Conservation (phyloP, 768 basidiomycete genomes). For the Agrocybe praecox region DNA sequence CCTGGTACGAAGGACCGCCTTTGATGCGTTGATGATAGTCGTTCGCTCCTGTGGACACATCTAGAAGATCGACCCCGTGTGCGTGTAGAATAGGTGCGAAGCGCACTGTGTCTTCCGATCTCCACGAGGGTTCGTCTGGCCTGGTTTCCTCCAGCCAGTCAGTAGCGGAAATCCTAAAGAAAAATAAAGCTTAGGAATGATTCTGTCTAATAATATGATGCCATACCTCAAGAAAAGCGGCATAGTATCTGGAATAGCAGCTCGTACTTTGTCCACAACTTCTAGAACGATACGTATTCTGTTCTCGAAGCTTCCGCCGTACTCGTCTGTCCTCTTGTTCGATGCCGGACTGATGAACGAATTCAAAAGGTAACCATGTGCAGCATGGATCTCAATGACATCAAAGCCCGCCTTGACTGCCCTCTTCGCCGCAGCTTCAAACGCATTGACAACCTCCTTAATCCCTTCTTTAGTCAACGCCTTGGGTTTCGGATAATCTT, state of each 20-base stretch:
- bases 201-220: no score
- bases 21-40: constrained; percentile 41
- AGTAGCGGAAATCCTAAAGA: constrained; percentile 61
- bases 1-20: constrained; percentile 48
- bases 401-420: constrained; percentile 64
- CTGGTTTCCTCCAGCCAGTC: constrained; percentile 70
- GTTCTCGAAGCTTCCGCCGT: constrained; percentile 75
- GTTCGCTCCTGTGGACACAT: constrained; percentile 70
- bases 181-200: neutral
- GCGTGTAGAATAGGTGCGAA: constrained; percentile 60
- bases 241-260: constrained; percentile 56
- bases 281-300: constrained; percentile 65
- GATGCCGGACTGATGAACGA: constrained; percentile 59
- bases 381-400: constrained; percentile 63
- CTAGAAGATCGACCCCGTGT: constrained; percentile 75
- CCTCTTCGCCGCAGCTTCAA: constrained; percentile 49
- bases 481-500: constrained; percentile 52
- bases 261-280: constrained; percentile 63
- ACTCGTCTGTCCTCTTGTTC: constrained; percentile 69
- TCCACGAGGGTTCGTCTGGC: constrained; percentile 68
- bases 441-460: constrained; percentile 57
- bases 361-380: constrained; percentile 65
- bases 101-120: constrained; percentile 64
- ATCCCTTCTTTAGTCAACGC: constrained; percentile 61
- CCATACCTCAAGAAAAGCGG: constrained; percentile 72